Evolutionary conservation across 306 rosid species (phyloP).

Genomic region (Casuarina glauca): DNA sequence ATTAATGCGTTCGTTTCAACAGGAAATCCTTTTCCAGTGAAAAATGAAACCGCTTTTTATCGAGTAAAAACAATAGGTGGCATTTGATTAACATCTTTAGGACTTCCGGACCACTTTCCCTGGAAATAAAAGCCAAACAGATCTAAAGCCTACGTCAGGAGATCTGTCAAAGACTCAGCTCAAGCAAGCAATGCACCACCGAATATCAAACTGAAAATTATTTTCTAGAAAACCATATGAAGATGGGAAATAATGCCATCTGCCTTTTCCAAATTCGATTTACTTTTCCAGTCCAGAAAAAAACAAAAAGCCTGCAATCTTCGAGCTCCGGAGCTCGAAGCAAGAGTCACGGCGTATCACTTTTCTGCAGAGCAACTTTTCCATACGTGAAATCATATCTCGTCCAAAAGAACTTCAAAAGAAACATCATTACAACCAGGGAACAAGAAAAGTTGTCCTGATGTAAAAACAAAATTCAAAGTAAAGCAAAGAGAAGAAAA

Average conservation of each 20-base stretch:
- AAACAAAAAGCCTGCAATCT: conserved; percentile 45
- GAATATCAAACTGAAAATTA: conserved; percentile 20
- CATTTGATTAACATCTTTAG: neutral
- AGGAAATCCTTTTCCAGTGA: conserved; percentile 19
- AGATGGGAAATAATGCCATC: conserved; percentile 30
- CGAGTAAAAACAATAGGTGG: neutral
- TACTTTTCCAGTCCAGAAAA: conserved; percentile 33
- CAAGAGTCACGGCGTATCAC: conserved; percentile 28
- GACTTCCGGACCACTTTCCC: conserved; percentile 22
- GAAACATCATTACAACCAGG: conserved; percentile 33
- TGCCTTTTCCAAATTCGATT: conserved; percentile 43
- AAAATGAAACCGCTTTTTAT: conserved; percentile 18
- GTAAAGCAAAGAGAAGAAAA: neutral
- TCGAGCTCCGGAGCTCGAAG: conserved; percentile 43
- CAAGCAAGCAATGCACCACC: conserved; percentile 38
- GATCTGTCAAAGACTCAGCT: conserved; percentile 19
- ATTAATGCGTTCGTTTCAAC: neutral
- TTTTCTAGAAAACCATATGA: conserved; percentile 27
- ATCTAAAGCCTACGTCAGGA: conserved; percentile 32
- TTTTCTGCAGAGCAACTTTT: conserved; percentile 25
- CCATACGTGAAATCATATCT: neutral
- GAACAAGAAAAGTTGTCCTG: neutral
- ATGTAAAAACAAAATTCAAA: neutral
- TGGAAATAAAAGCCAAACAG: conserved; percentile 44
- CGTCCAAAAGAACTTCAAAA: conserved; percentile 39